Evolutionary conservation across 2,329 filamentous ascomycete species (phyloP).

Genomic region (Diaporthe sp.): DNA sequence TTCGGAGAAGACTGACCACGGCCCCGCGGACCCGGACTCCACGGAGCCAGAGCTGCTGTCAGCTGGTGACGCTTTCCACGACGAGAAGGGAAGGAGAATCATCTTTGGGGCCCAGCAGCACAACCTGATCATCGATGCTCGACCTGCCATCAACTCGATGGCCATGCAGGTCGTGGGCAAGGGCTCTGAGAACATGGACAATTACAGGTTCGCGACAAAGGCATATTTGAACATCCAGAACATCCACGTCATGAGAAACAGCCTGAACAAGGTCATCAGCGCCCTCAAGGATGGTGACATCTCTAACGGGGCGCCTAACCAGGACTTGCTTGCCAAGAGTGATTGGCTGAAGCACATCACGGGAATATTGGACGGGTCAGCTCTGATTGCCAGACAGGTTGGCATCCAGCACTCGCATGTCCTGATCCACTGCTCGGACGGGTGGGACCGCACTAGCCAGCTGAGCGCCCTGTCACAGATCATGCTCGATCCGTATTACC

Average conservation of each 20-base stretch:
- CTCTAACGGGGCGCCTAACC: conserved; percentile 82
- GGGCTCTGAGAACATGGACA: conserved; percentile 97
- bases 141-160: conserved; percentile 92
- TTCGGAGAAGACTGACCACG: conserved; percentile 67
- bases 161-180: conserved; percentile 94
- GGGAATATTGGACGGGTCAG: conserved; percentile 84
- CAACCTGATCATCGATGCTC: conserved; percentile 95
- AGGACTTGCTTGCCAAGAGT: conserved; percentile 83
- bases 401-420: conserved; percentile 95
- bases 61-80: conserved; percentile 59
- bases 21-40: conserved; percentile 51
- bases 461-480: conserved; percentile 91
- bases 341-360: conserved; percentile 92
- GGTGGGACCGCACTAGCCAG: conserved; percentile 97
- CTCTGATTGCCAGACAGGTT: conserved; percentile 86
- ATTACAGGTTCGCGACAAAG: conserved; percentile 92
- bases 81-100: conserved; percentile 70
- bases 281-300: conserved; percentile 93
- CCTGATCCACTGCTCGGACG: conserved; percentile 96
- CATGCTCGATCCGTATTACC: conserved; percentile 94
- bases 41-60: conserved; percentile 76
- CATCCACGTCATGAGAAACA: conserved; percentile 97
- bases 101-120: conserved; percentile 93
- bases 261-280: conserved; percentile 87
- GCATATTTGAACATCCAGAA: conserved; percentile 97